A percentile compares a stretch with the other conserved stretches of the same genome.
Conservation (phyloP, 306 rosid genomes). For the Quercus rubra region DNA sequence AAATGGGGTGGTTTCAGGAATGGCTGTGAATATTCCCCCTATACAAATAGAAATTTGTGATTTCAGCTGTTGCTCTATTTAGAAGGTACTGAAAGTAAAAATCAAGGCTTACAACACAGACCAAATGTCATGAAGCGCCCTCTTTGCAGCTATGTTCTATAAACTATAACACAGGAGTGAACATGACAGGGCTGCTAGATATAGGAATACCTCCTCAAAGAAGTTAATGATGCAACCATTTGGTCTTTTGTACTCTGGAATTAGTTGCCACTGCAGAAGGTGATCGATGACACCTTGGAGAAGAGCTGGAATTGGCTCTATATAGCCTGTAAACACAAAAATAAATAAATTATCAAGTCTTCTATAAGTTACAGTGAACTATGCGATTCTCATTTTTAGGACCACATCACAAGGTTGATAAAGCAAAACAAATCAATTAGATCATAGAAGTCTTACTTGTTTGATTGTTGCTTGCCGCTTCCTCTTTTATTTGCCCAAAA, state of each 20-base stretch:
- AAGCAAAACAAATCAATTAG: background rate
- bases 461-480: constrained; percentile 45
- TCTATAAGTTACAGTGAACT: background rate
- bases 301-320: constrained; percentile 86
- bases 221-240: constrained; percentile 90
- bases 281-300: constrained; percentile 82
- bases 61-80: background rate
- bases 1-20: constrained; percentile 97
- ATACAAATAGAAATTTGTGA: constrained; percentile 10
- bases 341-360: background rate
- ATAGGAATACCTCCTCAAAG: constrained; percentile 81
- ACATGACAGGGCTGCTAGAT: constrained; percentile 25
- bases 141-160: constrained; percentile 19
- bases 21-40: constrained; percentile 98
- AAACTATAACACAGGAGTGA: constrained; percentile 29
- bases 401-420: constrained; percentile 5
- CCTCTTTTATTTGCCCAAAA: constrained; percentile 80
- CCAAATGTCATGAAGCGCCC: constrained; percentile 14
- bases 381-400: background rate
- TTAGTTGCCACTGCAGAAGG: constrained; percentile 82
- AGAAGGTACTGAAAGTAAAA: background rate
- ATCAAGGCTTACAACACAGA: constrained; percentile 17
- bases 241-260: constrained; percentile 96
- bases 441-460: constrained; percentile 26
- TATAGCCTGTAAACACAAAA: constrained; percentile 46